Conservation (phyloP, 108 stramenopile species). For the Epipyxis sp. region DNA sequence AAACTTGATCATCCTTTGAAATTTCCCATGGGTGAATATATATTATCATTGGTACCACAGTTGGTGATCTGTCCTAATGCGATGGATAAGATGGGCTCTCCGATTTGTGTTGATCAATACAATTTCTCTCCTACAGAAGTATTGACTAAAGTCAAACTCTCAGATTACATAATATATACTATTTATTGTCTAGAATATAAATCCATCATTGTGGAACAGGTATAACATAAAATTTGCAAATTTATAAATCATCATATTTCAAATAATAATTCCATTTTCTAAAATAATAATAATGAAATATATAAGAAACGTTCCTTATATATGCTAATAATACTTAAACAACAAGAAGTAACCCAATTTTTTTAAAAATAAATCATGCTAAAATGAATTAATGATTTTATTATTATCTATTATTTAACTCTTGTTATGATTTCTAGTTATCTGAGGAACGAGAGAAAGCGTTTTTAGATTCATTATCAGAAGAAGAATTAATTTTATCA, state of each 20-base stretch:
- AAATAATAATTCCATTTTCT: no score
- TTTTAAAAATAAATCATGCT: no score
- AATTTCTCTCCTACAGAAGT: slow-evolving; percentile 23
- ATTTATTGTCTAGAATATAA: slow-evolving; percentile 25
- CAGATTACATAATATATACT: slow-evolving; percentile 20
- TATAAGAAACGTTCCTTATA: no score
- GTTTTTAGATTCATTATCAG: not conserved
- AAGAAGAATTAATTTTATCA: not conserved
- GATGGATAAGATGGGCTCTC: not conserved
- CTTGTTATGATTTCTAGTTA: no score
- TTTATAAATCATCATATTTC: no score
- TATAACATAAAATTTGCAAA: no score
- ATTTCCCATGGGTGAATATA: slow-evolving; percentile 23
- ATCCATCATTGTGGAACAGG: slow-evolving; percentile 3
- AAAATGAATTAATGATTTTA: no score
- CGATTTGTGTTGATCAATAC: slow-evolving; percentile 25
- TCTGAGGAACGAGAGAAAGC: slow-evolving; percentile 2
- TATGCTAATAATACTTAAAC: no score
- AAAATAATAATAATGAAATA: no score
- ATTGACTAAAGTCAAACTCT: not conserved
- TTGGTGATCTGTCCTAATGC: slow-evolving; percentile 8
- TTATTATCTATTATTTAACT: no score
- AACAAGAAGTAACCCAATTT: no score
- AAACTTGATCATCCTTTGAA: slow-evolving; percentile 17
- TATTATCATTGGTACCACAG: not conserved